Percentiles rank a stretch among this genome's conserved stretches.
These are phyloP conservation scores for Arthrobotrys pseudoclavata DNA, from an alignment of 2,329 filamentous ascomycete species.

Conservation along the genomic window DNA sequence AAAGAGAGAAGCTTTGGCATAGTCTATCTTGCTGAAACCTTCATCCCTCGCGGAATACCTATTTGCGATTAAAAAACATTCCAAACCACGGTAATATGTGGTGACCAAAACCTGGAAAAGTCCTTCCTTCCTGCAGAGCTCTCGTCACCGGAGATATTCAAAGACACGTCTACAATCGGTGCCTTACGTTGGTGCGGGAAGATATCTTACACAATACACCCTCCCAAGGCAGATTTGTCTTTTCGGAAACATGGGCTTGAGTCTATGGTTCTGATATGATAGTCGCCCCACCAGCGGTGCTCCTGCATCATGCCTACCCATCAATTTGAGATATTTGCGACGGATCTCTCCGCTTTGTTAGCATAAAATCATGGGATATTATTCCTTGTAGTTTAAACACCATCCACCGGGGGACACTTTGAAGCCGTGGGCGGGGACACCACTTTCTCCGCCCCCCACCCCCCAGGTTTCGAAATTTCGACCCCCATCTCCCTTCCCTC, in stretches of 20 bases:
- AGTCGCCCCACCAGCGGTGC: conserved; percentile 38
- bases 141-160: conserved; percentile 57
- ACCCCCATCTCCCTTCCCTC: background rate
- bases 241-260: conserved; percentile 27
- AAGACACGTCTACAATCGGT: conserved; percentile 41
- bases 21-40: conserved; percentile 24
- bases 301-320: conserved; percentile 26
- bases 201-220: conserved; percentile 24
- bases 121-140: conserved; percentile 25
- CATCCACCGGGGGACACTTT: conserved; percentile 4
- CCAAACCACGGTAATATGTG: conserved; percentile 25
- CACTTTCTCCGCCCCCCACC: background rate
- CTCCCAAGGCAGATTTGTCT: conserved; percentile 2
- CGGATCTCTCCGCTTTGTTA: conserved; percentile 32
- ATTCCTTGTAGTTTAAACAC: background rate
- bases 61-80: conserved; percentile 13
- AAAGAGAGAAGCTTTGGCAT: conserved; percentile 27
- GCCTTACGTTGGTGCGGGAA: conserved; percentile 45
- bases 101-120: conserved; percentile 7
- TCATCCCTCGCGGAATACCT: background rate
- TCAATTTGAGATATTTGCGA: conserved; percentile 52
- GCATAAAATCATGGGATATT: conserved; percentile 17
- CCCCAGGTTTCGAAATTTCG: background rate
- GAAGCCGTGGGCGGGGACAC: background rate
- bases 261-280: conserved; percentile 49